Percentiles rank a stretch among this genome's conserved stretches.
phyloP scores from a whole-genome alignment of 305 asterid genomes.

The Fraxinus dipetala region DNA sequence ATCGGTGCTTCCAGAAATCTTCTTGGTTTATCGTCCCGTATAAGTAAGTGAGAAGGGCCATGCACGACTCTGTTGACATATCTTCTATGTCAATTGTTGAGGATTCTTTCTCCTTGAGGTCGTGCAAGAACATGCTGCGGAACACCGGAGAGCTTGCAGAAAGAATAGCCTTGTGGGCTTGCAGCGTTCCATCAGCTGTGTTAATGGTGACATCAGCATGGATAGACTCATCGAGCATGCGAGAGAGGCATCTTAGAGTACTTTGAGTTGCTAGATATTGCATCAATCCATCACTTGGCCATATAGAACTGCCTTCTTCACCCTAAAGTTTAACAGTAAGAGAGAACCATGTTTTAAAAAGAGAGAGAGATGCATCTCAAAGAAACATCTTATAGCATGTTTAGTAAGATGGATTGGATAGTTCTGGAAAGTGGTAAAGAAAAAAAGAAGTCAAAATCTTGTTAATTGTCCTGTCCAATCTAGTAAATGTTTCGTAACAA shows the following conservation, averaged over 20 bases:
- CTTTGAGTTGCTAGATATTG: slow-evolving; percentile 61
- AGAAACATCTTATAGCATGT: background rate
- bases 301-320: slow-evolving; percentile 72
- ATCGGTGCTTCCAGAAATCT: slow-evolving; percentile 87
- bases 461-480: background rate
- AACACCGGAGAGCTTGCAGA: slow-evolving; percentile 90
- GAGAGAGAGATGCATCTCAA: background rate
- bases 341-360: background rate
- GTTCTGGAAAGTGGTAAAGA: background rate
- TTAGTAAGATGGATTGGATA: background rate
- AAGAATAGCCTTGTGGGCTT: slow-evolving; percentile 79
- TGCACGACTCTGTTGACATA: slow-evolving; percentile 79
- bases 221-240: slow-evolving; percentile 81
- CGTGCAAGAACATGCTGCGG: slow-evolving; percentile 79
- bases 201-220: slow-evolving; percentile 85
- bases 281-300: slow-evolving; percentile 74
- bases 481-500: background rate
- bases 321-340: slow-evolving; percentile 47
- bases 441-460: background rate
- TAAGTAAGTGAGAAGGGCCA: slow-evolving; percentile 69
- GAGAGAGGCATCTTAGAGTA: slow-evolving; percentile 76
- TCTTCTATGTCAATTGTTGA: slow-evolving; percentile 78
- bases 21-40: slow-evolving; percentile 78
- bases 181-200: slow-evolving; percentile 67
- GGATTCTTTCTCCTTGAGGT: slow-evolving; percentile 88